Percentiles rank a stretch among this genome's conserved stretches.
Evolutionary conservation across 2,329 filamentous ascomycete genomes (phyloP).

Genomic region (Davidsoniella virescens): DNA sequence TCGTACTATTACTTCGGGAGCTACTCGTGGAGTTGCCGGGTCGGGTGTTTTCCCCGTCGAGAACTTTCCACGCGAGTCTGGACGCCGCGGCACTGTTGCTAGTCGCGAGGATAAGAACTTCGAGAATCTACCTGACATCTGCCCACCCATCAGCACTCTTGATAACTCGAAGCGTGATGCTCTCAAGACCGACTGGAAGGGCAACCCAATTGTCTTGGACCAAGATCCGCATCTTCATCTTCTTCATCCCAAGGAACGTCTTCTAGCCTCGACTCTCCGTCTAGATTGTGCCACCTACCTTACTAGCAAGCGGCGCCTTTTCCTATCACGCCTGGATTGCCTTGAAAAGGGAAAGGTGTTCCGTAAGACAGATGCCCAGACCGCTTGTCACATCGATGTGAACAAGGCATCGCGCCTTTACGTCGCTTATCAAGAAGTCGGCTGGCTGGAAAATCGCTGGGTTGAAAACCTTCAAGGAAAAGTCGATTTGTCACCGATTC

Average conservation of each 20-base stretch:
- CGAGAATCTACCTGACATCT: slow-evolving; percentile 52
- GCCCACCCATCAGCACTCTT: slow-evolving; percentile 51
- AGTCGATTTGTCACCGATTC: slow-evolving; percentile 8
- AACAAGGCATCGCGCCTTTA: slow-evolving; percentile 93
- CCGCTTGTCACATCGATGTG: slow-evolving; percentile 95
- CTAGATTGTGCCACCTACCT: slow-evolving; percentile 80
- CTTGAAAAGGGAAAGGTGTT: slow-evolving; percentile 63
- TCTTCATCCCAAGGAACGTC: slow-evolving; percentile 64
- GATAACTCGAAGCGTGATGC: slow-evolving; percentile 45
- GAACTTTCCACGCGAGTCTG: slow-evolving; percentile 10
- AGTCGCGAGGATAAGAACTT: slow-evolving; percentile 77
- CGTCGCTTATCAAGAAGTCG: slow-evolving; percentile 73
- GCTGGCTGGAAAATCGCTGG: slow-evolving; percentile 52
- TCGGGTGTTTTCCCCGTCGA: slow-evolving; percentile 11
- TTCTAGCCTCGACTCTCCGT: slow-evolving; percentile 60
- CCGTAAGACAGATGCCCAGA: slow-evolving; percentile 86
- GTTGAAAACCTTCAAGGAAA: slow-evolving; percentile 22
- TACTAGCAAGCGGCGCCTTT: slow-evolving; percentile 85
- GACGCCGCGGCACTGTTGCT: slow-evolving; percentile 30
- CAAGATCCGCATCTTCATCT: slow-evolving; percentile 52
- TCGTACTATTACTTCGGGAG: slow-evolving; percentile 6
- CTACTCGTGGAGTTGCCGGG: slow-evolving; percentile 8
- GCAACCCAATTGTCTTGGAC: slow-evolving; percentile 58
- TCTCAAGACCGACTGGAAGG: slow-evolving; percentile 80
- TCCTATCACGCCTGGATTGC: slow-evolving; percentile 55